phyloP scores from a whole-genome alignment of 805 yeast species.

The Helenozyma rhizophorensis region DNA sequence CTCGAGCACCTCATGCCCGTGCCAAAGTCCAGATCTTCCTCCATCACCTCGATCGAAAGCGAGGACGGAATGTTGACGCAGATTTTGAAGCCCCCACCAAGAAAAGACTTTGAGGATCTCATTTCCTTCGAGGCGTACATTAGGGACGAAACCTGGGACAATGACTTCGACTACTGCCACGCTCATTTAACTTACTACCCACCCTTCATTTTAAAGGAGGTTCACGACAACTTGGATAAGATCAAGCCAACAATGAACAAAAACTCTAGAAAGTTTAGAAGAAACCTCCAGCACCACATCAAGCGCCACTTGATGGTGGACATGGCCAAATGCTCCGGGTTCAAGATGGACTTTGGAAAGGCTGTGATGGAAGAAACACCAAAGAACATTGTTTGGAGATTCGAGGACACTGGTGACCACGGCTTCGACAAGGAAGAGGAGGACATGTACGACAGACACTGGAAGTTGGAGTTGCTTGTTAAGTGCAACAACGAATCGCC shows the following conservation, averaged over 20 bases:
- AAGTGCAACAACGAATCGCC: constrained; percentile 66
- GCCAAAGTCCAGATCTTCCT: constrained; percentile 36
- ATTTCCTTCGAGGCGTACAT: constrained; percentile 59
- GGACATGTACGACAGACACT: constrained; percentile 46
- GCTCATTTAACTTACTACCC: constrained; percentile 67
- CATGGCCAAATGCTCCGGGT: constrained; percentile 59
- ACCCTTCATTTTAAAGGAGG: constrained; percentile 64
- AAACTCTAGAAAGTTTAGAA: constrained; percentile 63
- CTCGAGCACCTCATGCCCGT: constrained; percentile 35
- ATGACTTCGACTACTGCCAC: constrained; percentile 65
- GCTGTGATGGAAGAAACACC: constrained; percentile 45
- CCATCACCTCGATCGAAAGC: constrained; percentile 35
- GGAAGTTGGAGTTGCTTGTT: constrained; percentile 61
- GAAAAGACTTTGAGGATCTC: constrained; percentile 56
- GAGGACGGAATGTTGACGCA: constrained; percentile 22
- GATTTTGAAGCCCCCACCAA: constrained; percentile 38
- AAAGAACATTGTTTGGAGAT: constrained; percentile 60
- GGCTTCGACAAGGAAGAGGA: constrained; percentile 49
- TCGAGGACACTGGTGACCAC: constrained; percentile 53
- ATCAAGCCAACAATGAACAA: constrained; percentile 70
- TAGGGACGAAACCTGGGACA: constrained; percentile 72
- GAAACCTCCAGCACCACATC: constrained; percentile 73
- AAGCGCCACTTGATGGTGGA: constrained; percentile 67
- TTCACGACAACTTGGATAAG: constrained; percentile 66
- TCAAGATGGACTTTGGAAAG: constrained; percentile 47